These are phyloP conservation scores for Fusarium piperis DNA, from an alignment of 2,329 filamentous ascomycete species.

Conservation along the genomic window DNA sequence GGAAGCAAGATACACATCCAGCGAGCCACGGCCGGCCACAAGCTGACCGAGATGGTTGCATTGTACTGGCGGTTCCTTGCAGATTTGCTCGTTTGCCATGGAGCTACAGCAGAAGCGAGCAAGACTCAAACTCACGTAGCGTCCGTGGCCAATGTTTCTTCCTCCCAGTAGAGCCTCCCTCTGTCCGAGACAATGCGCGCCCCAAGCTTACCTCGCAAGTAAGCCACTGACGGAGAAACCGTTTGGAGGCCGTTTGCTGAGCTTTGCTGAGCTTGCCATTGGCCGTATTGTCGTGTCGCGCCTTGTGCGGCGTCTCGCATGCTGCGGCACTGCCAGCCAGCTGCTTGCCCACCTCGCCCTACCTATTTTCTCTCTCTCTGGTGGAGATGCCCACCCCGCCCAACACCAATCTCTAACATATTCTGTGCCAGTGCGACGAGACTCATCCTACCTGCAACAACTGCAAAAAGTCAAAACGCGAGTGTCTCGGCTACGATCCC, in stretches of 20 bases:
- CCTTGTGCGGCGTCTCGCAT: constrained; percentile 13
- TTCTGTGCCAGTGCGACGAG: constrained; percentile 80
- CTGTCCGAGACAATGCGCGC: constrained; percentile 12
- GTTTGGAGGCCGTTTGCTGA: constrained; percentile 3
- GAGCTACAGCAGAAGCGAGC: constrained; percentile 32
- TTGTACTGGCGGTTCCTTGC: constrained; percentile 30
- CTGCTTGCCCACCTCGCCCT: constrained; percentile 19
- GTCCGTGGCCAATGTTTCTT: constrained; percentile 25
- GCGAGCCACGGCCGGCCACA: constrained; percentile 20
- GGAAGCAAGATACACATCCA: constrained; percentile 21
- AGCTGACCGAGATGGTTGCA: constrained; percentile 27
- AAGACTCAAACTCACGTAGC: constrained; percentile 37
- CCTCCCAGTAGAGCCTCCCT: constrained; percentile 31
- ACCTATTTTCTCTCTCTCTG: constrained; percentile 7
- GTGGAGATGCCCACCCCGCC: constrained; percentile 35
- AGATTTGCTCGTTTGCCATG: constrained; percentile 25
- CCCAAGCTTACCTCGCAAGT: constrained; percentile 5
- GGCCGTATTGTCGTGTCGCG: constrained; percentile 16
- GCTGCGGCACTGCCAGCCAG: constrained; percentile 6
- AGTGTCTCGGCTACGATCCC: constrained; percentile 86
- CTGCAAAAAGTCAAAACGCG: constrained; percentile 88
- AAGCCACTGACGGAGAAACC: constrained; percentile 16
- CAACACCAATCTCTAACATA: constrained; percentile 40
- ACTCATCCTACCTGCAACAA: constrained; percentile 91
- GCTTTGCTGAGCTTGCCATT: constrained; percentile 29